Percentiles rank a stretch among this genome's conserved stretches.
These are phyloP conservation scores for Aspergillus transmontanensis DNA, from an alignment of 2,329 filamentous ascomycete species.

Conservation along the genomic window DNA sequence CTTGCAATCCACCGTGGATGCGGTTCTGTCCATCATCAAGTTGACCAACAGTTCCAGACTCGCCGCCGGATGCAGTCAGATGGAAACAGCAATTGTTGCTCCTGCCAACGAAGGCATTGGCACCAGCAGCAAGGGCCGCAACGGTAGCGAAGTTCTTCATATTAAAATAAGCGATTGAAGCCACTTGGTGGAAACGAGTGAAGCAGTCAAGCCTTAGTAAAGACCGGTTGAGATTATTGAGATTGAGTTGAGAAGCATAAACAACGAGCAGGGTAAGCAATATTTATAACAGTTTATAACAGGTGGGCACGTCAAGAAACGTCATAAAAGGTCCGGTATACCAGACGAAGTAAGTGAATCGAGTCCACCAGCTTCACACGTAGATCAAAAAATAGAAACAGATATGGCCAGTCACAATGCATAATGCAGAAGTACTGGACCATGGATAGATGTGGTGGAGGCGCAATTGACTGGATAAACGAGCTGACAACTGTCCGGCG, in stretches of 20 bases:
- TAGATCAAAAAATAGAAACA: slow-evolving; percentile 23
- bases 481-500: slow-evolving; percentile 18
- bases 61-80: slow-evolving; percentile 52
- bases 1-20: slow-evolving; percentile 52
- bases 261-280: slow-evolving; percentile 1
- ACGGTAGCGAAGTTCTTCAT: slow-evolving; percentile 45
- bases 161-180: slow-evolving; percentile 14
- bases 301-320: slow-evolving; percentile 17
- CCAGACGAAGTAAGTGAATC: slow-evolving; percentile 12
- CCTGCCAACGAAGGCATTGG: slow-evolving; percentile 46
- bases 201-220: slow-evolving; percentile 4
- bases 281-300: slow-evolving; percentile 25
- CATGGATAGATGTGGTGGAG: slow-evolving; percentile 15
- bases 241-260: neutral
- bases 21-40: slow-evolving; percentile 64
- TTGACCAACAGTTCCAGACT: slow-evolving; percentile 60
- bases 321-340: slow-evolving; percentile 16
- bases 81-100: slow-evolving; percentile 55
- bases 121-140: slow-evolving; percentile 43
- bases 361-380: slow-evolving; percentile 12
- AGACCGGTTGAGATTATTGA: slow-evolving; percentile 8
- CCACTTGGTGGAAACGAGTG: slow-evolving; percentile 17
- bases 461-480: slow-evolving; percentile 16
- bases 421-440: slow-evolving; percentile 14
- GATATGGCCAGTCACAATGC: slow-evolving; percentile 16